A percentile compares a stretch with the other conserved stretches of the same genome.
Conservation (phyloP, 768 basidiomycete genomes). For the Mycena venus region DNA sequence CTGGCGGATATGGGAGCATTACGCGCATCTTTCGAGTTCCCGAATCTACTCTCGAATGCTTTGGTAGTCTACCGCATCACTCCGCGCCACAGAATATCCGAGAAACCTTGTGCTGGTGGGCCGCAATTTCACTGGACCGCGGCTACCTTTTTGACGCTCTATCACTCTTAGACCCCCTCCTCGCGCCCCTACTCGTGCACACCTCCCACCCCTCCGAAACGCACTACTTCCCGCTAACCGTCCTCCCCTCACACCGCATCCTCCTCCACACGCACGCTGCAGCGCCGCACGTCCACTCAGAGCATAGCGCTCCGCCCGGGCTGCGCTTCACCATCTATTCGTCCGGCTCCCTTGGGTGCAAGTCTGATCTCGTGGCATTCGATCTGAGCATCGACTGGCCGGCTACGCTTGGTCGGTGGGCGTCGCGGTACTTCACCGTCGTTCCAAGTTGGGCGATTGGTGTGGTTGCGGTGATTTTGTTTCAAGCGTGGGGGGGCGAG, state of each 20-base stretch:
- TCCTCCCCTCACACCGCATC: constrained; percentile 50
- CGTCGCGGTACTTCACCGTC: constrained; percentile 81
- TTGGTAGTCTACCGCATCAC: constrained; percentile 75
- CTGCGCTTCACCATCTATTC: constrained; percentile 73
- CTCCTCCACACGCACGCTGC: constrained; percentile 78
- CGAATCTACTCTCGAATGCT: constrained; percentile 69
- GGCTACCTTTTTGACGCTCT: constrained; percentile 8
- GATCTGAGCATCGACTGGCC: constrained; percentile 77
- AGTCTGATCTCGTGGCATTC: constrained; percentile 51
- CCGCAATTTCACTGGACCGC: not conserved
- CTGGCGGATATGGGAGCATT: constrained; percentile 51
- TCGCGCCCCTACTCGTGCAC: constrained; percentile 79
- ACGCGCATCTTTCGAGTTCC: constrained; percentile 62
- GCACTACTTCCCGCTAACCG: constrained; percentile 72
- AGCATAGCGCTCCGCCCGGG: constrained; percentile 44
- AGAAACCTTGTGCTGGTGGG: constrained; percentile 52
- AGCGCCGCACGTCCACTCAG: constrained; percentile 74
- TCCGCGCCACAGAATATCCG: constrained; percentile 43
- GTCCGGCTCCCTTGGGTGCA: constrained; percentile 65
- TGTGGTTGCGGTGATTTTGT: constrained; percentile 71
- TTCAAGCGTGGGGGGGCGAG: constrained; percentile 62
- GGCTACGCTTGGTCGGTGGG: constrained; percentile 77
- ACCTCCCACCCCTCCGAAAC: constrained; percentile 71
- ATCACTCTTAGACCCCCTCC: constrained; percentile 58
- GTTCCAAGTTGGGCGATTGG: constrained; percentile 82